phyloP scores from a whole-genome alignment of 176 grass and related monocot species.

The Areca catechu region DNA sequence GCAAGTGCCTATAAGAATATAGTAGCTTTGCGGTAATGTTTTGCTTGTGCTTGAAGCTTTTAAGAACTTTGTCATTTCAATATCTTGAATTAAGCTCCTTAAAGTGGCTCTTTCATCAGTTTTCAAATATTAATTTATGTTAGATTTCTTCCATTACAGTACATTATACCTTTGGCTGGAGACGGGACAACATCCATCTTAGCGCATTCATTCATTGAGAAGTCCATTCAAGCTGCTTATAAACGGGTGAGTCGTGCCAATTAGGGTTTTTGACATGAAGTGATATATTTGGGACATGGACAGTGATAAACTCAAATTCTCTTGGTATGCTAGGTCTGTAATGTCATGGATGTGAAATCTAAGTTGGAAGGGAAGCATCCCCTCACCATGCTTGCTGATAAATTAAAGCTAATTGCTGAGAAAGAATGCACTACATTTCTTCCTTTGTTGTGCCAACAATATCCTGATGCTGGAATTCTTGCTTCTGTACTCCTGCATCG shows the following conservation, averaged over 20 bases:
- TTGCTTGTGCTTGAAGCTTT: too few species aligned
- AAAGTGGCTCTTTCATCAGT: not conserved
- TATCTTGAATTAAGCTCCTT: too few species aligned
- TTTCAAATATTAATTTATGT: not conserved
- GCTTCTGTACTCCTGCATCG: constrained; percentile 54
- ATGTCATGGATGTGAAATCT: constrained; percentile 36
- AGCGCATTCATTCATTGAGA: constrained; percentile 58
- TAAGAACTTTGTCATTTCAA: too few species aligned
- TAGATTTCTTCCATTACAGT: constrained; percentile 37
- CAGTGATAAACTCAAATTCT: not conserved
- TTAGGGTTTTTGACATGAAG: not conserved
- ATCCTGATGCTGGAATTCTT: constrained; percentile 58
- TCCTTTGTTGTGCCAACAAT: constrained; percentile 47
- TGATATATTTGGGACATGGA: constrained; percentile 2
- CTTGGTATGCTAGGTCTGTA: constrained; percentile 37
- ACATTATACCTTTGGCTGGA: constrained; percentile 27
- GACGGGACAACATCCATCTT: constrained; percentile 34
- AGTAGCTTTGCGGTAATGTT: too few species aligned
- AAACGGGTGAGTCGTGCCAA: constrained; percentile 44
- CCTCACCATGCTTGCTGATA: constrained; percentile 51
- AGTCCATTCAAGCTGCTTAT: constrained; percentile 64
- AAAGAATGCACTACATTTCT: constrained; percentile 55
- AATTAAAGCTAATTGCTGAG: constrained; percentile 56
- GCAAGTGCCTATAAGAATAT: too few species aligned
- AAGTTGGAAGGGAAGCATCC: constrained; percentile 41